Percentiles rank a stretch among this genome's conserved stretches.
These are phyloP conservation scores for Golubevia sp. DNA, from an alignment of 1,284 basidiomycete species.

Conservation along the genomic window DNA sequence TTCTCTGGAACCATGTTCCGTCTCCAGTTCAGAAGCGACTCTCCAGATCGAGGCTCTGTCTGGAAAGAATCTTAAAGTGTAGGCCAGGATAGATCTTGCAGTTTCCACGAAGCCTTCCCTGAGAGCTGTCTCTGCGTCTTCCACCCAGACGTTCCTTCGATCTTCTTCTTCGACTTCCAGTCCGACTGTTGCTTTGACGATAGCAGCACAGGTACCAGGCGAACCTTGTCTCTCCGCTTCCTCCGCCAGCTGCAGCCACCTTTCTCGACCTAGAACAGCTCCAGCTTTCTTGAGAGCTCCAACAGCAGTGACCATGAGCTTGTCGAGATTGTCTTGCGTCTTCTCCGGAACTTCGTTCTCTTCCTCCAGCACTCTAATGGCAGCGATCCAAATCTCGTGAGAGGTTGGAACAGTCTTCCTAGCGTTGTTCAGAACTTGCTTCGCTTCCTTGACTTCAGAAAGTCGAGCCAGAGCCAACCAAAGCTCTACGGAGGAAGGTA, in stretches of 20 bases:
- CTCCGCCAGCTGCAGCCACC: slow-evolving; percentile 56
- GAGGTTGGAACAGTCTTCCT: slow-evolving; percentile 52
- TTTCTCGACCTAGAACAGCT: slow-evolving; percentile 47
- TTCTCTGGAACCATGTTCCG: slow-evolving; percentile 26
- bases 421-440: slow-evolving; percentile 56
- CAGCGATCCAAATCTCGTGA: slow-evolving; percentile 60
- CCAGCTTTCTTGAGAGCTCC: slow-evolving; percentile 41
- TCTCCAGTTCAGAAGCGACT: slow-evolving; percentile 40
- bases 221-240: slow-evolving; percentile 44
- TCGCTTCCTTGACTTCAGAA: slow-evolving; percentile 37
- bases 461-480: slow-evolving; percentile 57
- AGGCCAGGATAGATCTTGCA: slow-evolving; percentile 38
- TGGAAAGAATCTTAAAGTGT: slow-evolving; percentile 41
- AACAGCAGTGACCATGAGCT: slow-evolving; percentile 39
- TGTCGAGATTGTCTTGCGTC: slow-evolving; percentile 28
- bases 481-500: slow-evolving; percentile 52
- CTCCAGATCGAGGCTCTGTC: slow-evolving; percentile 40
- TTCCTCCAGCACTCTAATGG: slow-evolving; percentile 44
- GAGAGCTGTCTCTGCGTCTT: slow-evolving; percentile 44
- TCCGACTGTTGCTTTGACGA: slow-evolving; percentile 53
- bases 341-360: slow-evolving; percentile 6
- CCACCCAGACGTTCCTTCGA: slow-evolving; percentile 46
- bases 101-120: slow-evolving; percentile 38
- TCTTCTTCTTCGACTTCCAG: slow-evolving; percentile 54
- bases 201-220: slow-evolving; percentile 46